phyloP scores from a whole-genome alignment of 148 eudicot genomes.

The Gaultheria prostrata region DNA sequence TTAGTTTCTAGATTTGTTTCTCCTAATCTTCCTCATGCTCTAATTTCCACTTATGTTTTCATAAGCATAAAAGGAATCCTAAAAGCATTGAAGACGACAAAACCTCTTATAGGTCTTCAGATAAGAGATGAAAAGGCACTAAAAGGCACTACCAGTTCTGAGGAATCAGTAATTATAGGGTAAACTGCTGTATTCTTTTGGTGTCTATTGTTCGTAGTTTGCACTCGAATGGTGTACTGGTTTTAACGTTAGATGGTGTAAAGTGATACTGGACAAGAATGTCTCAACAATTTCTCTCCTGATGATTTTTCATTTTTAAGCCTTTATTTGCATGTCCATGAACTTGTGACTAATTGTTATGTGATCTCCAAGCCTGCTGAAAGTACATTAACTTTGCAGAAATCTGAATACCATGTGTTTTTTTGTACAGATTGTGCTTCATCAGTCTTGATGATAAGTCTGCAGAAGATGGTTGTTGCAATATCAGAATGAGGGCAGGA shows the following conservation, averaged over 20 bases:
- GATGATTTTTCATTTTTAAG: neutral
- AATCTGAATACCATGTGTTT: conserved; percentile 10
- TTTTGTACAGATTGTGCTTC: conserved; percentile 57
- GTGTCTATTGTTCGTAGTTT: neutral
- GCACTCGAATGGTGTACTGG: neutral
- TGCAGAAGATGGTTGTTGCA: conserved; percentile 44
- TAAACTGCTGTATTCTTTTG: neutral
- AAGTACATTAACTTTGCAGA: conserved; percentile 2
- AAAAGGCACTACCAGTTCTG: neutral
- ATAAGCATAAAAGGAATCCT: neutral
- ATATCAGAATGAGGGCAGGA: conserved; percentile 42
- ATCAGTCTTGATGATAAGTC: conserved; percentile 49
- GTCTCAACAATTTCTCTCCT: neutral
- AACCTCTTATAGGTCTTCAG: too few relatives aligned
- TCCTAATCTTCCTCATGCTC: neutral
- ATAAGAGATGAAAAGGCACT: neutral
- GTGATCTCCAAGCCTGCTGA: conserved; percentile 1
- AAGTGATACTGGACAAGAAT: neutral
- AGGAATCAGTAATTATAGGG: neutral
- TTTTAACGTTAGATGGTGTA: neutral
- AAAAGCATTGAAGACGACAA: neutral
- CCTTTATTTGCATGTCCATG: conserved; percentile 1
- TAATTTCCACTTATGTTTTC: neutral
- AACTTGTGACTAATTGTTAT: neutral
- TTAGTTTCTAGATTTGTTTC: neutral